Percentiles rank a stretch among this genome's conserved stretches.
Conservation (phyloP, 2,329 filamentous ascomycete species). For the Colletotrichum karsti region DNA sequence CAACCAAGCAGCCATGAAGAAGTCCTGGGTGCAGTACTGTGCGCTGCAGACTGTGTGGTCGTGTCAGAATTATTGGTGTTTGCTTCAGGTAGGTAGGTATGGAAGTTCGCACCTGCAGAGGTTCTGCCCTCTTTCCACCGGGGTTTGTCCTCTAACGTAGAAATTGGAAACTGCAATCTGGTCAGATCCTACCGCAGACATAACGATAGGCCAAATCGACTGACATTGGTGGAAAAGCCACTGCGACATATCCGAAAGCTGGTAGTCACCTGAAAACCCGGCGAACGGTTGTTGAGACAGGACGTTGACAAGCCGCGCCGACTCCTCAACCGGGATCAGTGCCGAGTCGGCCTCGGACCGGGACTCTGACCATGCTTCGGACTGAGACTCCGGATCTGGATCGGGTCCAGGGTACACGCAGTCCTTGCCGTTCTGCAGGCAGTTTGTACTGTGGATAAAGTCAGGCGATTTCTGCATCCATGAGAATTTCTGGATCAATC, state of each 20-base stretch:
- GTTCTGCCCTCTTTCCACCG: conserved; percentile 44
- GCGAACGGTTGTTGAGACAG: conserved; percentile 27
- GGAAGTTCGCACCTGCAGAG: conserved; percentile 41
- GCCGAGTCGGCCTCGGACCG: conserved; percentile 20
- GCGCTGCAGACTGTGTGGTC: conserved; percentile 46
- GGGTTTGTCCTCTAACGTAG: conserved; percentile 49
- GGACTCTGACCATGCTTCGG: neutral
- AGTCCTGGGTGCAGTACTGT: conserved; percentile 54
- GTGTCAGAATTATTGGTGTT: conserved; percentile 15
- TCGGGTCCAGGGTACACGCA: conserved; percentile 44
- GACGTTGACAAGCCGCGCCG: conserved; percentile 6
- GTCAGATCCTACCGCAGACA: neutral
- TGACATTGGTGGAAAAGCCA: conserved; percentile 46
- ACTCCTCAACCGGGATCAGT: neutral
- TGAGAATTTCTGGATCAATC: neutral
- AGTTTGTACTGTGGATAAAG: conserved; percentile 47
- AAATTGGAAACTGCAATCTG: conserved; percentile 47
- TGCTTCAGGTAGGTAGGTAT: neutral
- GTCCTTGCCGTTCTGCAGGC: conserved; percentile 53
- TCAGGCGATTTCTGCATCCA: neutral
- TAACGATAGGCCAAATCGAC: conserved; percentile 1
- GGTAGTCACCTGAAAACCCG: conserved; percentile 26
- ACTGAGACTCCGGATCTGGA: neutral
- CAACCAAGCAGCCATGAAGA: conserved; percentile 53
- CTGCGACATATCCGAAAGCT: conserved; percentile 43